Conservation (phyloP, 2,329 filamentous ascomycete species). For the Curvularia sp. region DNA sequence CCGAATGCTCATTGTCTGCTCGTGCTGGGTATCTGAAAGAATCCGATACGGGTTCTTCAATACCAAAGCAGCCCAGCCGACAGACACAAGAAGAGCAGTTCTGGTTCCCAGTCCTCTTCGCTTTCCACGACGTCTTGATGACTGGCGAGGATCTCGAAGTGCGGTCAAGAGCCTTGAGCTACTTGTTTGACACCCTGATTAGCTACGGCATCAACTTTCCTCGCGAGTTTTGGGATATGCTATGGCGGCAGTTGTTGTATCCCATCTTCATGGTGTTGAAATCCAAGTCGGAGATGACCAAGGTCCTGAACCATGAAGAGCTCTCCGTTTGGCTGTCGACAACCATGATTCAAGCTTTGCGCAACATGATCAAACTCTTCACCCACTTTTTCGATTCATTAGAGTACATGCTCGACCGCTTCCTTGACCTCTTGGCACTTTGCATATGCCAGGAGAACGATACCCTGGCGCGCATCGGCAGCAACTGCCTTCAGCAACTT, state of each 20-base stretch:
- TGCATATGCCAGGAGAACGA: conserved; percentile 99
- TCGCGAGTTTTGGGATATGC: conserved; percentile 94
- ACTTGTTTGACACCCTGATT: conserved; percentile 93
- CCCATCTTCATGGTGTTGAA: conserved; percentile 98
- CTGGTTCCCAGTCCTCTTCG: conserved; percentile 98
- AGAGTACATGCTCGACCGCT: conserved; percentile 98
- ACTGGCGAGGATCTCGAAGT: conserved; percentile 98
- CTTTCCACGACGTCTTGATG: conserved; percentile 99
- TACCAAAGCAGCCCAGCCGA: conserved; percentile 70
- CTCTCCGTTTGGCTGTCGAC: conserved; percentile 98
- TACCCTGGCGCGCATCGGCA: conserved; percentile 95
- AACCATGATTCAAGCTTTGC: conserved; percentile 97
- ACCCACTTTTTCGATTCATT: conserved; percentile 97
- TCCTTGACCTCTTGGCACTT: conserved; percentile 88
- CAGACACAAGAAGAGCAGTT: conserved; percentile 96
- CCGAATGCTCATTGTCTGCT: conserved; percentile 88
- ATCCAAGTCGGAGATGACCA: conserved; percentile 94
- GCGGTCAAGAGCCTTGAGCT: conserved; percentile 84
- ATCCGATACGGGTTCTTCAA: conserved; percentile 57
- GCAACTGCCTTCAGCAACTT: conserved; percentile 95
- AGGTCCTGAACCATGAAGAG: conserved; percentile 94
- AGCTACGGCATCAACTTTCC: conserved; percentile 91
- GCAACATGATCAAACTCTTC: conserved; percentile 98
- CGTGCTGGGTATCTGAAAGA: conserved; percentile 61
- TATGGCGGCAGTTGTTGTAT: conserved; percentile 96